Evolutionary conservation across 2,329 filamentous ascomycete species (phyloP), one percentile per base, ranked within the genome.

Genomic region (Phyllachora maydis): DNA sequence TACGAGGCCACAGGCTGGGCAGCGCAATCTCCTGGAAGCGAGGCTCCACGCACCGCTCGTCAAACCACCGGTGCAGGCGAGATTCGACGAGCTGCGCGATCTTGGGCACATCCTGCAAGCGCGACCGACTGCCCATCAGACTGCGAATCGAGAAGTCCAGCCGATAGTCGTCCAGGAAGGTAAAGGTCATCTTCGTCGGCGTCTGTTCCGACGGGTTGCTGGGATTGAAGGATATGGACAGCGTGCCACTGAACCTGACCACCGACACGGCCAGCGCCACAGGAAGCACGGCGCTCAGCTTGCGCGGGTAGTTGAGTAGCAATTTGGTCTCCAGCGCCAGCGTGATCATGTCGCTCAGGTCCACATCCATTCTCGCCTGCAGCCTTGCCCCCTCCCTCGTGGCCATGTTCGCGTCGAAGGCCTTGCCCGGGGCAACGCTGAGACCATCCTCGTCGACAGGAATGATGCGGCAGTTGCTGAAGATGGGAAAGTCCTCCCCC

Each of bases 401-500:
- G 11, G 59, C 60, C 22, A 50, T 56, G 24, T 52, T 54, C 4
- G 56, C 50, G 28, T 63, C 56, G 20, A 64, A 55, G n/a, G 50
- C 54, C 31, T 50, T 54, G 26, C 51, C 59, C 17, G 72, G 51
- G 26, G 51, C 59, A 17, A 72, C 51, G 21, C 52, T 58, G 17
- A 71, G 46, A 9, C 16, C 16, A 45, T 83, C 74, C 35, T 85
- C 77, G 37, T 79, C 73, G 0, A 93, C 78, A 3, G 83, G 81
- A 30, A 93, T 93, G 26, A 98, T 76, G 28, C 88, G 70, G 41
- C 88, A 95, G 46, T 98, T 98, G 54, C 83, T 93, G 47, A 98
- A 91, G 25, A 98, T 98, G 14, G 88, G 88, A 33, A 95, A 98
- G 38, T 98, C 88, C 38, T 98, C 88, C 15, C 88, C 88, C 4